Evolutionary conservation across 768 basidiomycete genomes (phyloP), one percentile per base, ranked within the genome.

Genomic region (Lentinula boryana): DNA sequence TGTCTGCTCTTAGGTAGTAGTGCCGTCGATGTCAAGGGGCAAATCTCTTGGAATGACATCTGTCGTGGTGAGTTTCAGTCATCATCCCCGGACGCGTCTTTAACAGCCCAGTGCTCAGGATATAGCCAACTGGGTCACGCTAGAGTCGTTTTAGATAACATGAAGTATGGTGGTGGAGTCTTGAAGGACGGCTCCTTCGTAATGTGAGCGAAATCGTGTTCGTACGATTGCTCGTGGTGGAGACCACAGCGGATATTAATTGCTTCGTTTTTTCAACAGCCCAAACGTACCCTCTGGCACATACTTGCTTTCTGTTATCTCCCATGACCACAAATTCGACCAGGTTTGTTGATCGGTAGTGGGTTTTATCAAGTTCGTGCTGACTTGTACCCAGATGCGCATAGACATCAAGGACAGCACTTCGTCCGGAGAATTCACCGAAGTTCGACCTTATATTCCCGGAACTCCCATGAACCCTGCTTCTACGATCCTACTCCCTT

Each of bases 291-390:
- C 81, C n/a, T 70, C 75, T 15, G 91, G 91, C 35, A 84, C 80
- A 13, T 89, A 92, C 65, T 67, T 90, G 32, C 77, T 92, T 35
- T 87, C 87, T 6, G 82, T 92, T 4, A 61, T 80, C 32, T 75
- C 90, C 1, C 88, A 84, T 69, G 85, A 91, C 68, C 76, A 85
- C 68, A 65, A 70, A 10, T 93, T 93, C 65, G 89, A 93, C 66
- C 81, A 88, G 72, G 91, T 90, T 66, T 10, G 68, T 63, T 12
- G 4, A n/a, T 12, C 4, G 5, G 21, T 9, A 23, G 5, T 10
- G 18, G 13, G 8, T 23, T 8, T 31, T 16, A 15, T 13, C 16
- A 9, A 7, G 4, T 21, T 43, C 16, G 9, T 56, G 23, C 21
- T 56, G 21, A 31, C 44, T 46, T 60, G 63, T 48, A 49, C 49